Percentiles rank a stretch among this genome's conserved stretches.
phyloP scores from a whole-genome alignment of 1,284 basidiomycete genomes.

The Vanrija sp. region DNA sequence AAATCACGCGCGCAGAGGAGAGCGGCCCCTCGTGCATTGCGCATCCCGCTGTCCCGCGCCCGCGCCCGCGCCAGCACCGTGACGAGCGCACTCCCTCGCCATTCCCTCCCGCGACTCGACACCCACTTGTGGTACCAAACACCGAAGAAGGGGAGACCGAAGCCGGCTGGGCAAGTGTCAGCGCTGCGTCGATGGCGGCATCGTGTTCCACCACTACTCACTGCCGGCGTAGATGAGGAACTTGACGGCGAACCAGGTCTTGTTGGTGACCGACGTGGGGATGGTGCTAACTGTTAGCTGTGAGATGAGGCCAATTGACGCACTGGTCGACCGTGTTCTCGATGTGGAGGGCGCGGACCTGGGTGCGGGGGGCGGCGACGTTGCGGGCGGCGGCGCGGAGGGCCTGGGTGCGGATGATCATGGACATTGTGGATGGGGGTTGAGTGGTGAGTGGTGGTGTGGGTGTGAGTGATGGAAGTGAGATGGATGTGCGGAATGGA shows the following conservation, averaged over 20 bases:
- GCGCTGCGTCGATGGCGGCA: too few relatives aligned
- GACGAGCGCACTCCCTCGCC: neutral
- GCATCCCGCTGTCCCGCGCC: neutral
- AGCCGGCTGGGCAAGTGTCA: neutral
- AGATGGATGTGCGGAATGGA: neutral
- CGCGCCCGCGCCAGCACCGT: too few relatives aligned
- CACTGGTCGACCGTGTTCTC: constrained; percentile 21
- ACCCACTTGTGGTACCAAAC: constrained; percentile 3
- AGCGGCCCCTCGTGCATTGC: neutral
- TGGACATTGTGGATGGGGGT: constrained; percentile 10
- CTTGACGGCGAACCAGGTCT: constrained; percentile 36
- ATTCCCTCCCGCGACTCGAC: neutral
- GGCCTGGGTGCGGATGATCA: constrained; percentile 14
- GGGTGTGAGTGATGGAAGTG: constrained; percentile 3
- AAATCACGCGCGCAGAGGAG: neutral
- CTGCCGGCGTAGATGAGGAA: constrained; percentile 26
- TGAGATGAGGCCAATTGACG: neutral
- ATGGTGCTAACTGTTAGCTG: constrained; percentile 28
- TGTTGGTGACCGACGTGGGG: constrained; percentile 39
- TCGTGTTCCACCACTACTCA: too few relatives aligned
- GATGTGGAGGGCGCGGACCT: constrained; percentile 15
- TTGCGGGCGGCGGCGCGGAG: constrained; percentile 13
- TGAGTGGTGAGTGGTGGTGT: constrained; percentile 6
- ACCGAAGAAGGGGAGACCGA: constrained; percentile 20
- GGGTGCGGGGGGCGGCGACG: constrained; percentile 5